Base-by-base conservation (phyloP, 441 rosid genomes). In the Pelargonium australe region DNA sequence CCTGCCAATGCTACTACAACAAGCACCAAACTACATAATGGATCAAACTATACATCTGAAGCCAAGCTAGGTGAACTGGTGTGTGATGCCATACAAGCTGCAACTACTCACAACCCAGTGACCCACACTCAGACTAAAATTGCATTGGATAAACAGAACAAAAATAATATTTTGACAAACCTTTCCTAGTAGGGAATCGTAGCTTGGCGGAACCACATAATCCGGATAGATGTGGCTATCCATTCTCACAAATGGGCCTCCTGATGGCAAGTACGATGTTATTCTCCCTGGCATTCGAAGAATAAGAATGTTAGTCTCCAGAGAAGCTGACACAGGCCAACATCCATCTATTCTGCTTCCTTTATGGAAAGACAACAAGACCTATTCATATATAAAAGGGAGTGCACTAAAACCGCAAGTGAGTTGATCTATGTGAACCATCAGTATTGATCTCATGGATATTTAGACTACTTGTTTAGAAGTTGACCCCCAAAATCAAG, bases 161-260 rank as follows among this genome's bases (percentile, higher is more conserved):
- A 28, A 44, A n/a, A 47, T 25, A 58, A 16, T 17, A 40, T 45
- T 63, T 25, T 69, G 14, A 73, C 85, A 70, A 77, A 93, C 98
- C 98, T 93, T 93, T 74, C 95, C 98, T 43, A 93, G 94, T 63
- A 93, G 81, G 66, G 98, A 93, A 80, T 93, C 98, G 75, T 93
- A 93, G 84, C 96, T 93, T 57, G 98, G 98, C 69, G 98, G 98
- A 78, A 93, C 98, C 70, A 93, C 90, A 66, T 91, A 93, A 79
- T 93, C 97, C 43, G 98, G 87, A 84, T 93, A 93, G 2, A 93
- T 88, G 71, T 93, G 98, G 81, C 98, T 93, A 70, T 93, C 98
- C 98, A 93, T 93, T 81, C 98, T 85, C 55, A 93, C 97, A 79
- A 89, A 93, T 14, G 98, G 98, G 57, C 98, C 98, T 84, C 98